Evolutionary conservation across 805 yeast genomes (phyloP).

Genomic region (Lipomyces yamadae): DNA sequence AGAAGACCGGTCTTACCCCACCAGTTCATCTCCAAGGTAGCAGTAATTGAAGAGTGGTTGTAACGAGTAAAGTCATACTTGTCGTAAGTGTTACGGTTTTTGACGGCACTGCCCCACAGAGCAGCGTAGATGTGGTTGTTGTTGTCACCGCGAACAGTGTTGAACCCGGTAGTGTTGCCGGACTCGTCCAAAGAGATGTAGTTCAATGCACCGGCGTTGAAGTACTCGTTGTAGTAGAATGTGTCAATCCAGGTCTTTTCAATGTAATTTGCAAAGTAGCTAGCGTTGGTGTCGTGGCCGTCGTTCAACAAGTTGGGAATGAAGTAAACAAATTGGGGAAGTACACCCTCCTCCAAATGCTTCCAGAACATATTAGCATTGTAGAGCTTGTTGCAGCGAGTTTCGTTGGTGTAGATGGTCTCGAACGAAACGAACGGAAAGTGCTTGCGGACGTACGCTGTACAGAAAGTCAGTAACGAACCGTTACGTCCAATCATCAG

Average conservation of each 20-base stretch:
- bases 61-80: neutral
- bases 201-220: neutral
- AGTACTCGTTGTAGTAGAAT: neutral
- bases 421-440: conserved; percentile 55
- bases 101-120: neutral
- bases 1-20: neutral
- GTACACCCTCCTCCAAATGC: conserved; percentile 49
- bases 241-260: neutral
- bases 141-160: neutral
- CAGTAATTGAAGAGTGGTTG: neutral
- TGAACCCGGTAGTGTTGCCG: neutral
- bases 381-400: conserved; percentile 53
- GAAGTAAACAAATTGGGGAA: conserved; percentile 58
- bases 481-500: conserved; percentile 11
- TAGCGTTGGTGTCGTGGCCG: neutral
- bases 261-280: neutral
- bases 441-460: conserved; percentile 52
- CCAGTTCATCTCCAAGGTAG: neutral
- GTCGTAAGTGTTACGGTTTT: neutral
- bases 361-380: conserved; percentile 53
- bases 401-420: conserved; percentile 46
- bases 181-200: neutral
- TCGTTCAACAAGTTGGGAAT: neutral
- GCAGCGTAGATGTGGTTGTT: neutral
- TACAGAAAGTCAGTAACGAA: conserved; percentile 38